Percentiles rank a stretch among this genome's conserved stretches.
These are phyloP conservation scores for Allomyces javanicus DNA, from an alignment of 192 early-diverging fungal species.

Conservation along the genomic window DNA sequence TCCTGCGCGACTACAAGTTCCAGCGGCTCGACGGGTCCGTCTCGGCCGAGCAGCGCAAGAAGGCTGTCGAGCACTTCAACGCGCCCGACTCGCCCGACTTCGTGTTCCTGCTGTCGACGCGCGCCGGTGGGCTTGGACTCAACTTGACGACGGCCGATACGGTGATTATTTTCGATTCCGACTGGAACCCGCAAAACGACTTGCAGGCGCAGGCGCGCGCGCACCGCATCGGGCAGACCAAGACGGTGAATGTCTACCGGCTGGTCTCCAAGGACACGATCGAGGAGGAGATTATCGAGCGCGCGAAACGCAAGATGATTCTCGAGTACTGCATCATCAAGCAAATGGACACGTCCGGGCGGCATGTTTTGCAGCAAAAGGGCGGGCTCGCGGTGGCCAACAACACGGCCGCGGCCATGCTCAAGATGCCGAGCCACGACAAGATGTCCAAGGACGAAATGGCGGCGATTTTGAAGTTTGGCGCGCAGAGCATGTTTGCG, in stretches of 20 bases:
- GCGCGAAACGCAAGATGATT: constrained; percentile 98
- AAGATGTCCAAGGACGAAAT: constrained; percentile 69
- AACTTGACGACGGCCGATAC: constrained; percentile 94
- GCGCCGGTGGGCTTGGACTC: constrained; percentile 91
- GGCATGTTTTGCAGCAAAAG: constrained; percentile 38
- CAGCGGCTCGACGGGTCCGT: constrained; percentile 91
- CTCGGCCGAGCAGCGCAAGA: constrained; percentile 71
- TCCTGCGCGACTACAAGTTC: constrained; percentile 61
- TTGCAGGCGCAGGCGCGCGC: constrained; percentile 95
- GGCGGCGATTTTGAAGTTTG: constrained; percentile 90
- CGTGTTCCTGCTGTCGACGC: constrained; percentile 88
- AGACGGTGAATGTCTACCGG: constrained; percentile 89
- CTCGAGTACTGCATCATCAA: constrained; percentile 98
- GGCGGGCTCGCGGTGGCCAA: neutral
- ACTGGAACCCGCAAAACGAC: constrained; percentile 92
- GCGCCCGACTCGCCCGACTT: constrained; percentile 83
- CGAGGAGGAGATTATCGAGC: constrained; percentile 95
- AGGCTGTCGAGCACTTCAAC: constrained; percentile 94
- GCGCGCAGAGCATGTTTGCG: constrained; percentile 88
- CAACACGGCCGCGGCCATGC: neutral
- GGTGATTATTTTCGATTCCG: constrained; percentile 16
- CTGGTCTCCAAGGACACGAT: constrained; percentile 94
- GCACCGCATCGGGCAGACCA: constrained; percentile 96
- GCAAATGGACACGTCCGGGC: constrained; percentile 92
- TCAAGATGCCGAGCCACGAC: constrained; percentile 7